Percentiles rank a stretch among this genome's conserved stretches.
Evolutionary conservation across 768 basidiomycete species (phyloP).

Genomic region (Suillus sp.): DNA sequence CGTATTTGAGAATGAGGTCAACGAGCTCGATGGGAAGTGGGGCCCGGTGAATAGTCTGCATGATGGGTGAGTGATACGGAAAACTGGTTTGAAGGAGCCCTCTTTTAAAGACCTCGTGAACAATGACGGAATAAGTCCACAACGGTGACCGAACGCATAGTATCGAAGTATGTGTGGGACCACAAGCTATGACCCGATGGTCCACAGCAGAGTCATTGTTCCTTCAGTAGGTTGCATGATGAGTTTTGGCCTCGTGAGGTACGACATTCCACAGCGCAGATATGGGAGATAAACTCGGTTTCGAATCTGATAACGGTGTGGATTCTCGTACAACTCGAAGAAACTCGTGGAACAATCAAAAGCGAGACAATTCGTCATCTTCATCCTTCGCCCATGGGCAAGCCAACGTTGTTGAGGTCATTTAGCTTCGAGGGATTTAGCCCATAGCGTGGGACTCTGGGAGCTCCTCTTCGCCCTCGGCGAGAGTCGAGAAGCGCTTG

Average conservation of each 20-base stretch:
- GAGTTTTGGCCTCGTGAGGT: background rate
- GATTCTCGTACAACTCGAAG: background rate
- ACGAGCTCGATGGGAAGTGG: conserved; percentile 39
- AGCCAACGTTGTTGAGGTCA: conserved; percentile 74
- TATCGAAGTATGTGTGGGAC: conserved; percentile 9
- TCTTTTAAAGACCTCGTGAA: background rate
- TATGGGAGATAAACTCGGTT: background rate
- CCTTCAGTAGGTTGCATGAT: background rate
- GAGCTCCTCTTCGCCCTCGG: conserved; percentile 76
- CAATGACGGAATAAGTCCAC: background rate
- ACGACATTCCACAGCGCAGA: background rate
- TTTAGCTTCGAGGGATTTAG: conserved; percentile 82
- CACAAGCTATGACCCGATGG: background rate
- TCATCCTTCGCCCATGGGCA: conserved; percentile 53
- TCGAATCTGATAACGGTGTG: background rate
- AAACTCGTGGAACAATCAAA: background rate
- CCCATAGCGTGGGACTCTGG: conserved; percentile 92
- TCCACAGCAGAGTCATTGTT: background rate
- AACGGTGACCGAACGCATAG: background rate
- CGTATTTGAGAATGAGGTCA: conserved; percentile 7
- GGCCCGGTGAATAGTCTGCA: conserved; percentile 9
- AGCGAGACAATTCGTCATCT: conserved; percentile 30
- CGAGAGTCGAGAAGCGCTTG: conserved; percentile 50
- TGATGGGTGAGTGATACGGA: background rate
- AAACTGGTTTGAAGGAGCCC: background rate